Evolutionary conservation across 129 eudicot species (phyloP).

Genomic region (Tagetes erecta): DNA sequence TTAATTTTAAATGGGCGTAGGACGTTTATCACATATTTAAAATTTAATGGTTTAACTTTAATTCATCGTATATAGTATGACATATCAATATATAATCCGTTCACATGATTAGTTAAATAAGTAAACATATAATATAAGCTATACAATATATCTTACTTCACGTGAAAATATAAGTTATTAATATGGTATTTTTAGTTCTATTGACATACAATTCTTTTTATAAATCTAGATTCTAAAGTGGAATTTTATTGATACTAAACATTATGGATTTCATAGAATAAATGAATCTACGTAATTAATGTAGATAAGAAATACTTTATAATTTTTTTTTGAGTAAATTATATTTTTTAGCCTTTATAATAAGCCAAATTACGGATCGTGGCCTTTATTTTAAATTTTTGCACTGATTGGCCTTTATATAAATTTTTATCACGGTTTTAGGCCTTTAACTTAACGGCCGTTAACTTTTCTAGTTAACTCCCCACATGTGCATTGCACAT

Average conservation of each 20-base stretch:
- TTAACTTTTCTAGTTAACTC: too few relatives aligned
- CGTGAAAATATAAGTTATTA: not conserved
- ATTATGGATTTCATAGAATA: not conserved
- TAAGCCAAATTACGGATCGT: too few relatives aligned
- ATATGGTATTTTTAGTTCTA: not conserved
- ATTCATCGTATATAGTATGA: not conserved
- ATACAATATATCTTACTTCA: not conserved
- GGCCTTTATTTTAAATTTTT: too few relatives aligned
- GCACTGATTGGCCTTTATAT: too few relatives aligned
- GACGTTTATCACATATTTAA: not conserved
- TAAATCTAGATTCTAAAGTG: not conserved
- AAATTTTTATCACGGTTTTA: too few relatives aligned
- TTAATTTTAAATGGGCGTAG: constrained; percentile 8
- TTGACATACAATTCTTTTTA: not conserved
- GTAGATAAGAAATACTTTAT: not conserved
- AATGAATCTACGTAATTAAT: not conserved
- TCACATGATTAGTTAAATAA: too few relatives aligned
- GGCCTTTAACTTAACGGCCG: too few relatives aligned
- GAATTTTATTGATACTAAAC: not conserved
- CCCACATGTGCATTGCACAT: too few relatives aligned
- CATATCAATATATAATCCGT: too few relatives aligned
- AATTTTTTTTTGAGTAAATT: not conserved
- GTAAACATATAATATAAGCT: too few relatives aligned
- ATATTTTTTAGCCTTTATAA: too few relatives aligned
- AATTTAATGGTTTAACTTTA: constrained; percentile 16